Conservation (phyloP, 371 early-diverging fungal species). For the Rhizomucor pusillus region DNA sequence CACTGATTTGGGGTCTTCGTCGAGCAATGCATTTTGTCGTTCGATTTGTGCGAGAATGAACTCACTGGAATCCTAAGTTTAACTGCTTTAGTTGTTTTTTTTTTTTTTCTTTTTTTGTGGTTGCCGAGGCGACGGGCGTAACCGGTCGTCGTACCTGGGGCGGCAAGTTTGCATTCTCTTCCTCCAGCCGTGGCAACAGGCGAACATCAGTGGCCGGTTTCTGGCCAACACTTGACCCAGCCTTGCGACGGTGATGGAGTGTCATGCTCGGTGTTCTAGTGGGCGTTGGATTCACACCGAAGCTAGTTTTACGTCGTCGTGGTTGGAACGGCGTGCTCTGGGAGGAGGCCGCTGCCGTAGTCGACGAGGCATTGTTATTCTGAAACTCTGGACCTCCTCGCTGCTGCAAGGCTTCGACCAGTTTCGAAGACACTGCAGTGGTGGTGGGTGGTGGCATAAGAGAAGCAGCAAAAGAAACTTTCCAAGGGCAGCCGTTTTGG, state of each 20-base stretch:
- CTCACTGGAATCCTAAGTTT: slow-evolving; percentile 39
- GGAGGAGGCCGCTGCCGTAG: slow-evolving; percentile 19
- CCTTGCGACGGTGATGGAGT: slow-evolving; percentile 24
- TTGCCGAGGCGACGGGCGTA: background rate
- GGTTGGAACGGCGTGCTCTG: slow-evolving; percentile 38
- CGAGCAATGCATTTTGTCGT: slow-evolving; percentile 53
- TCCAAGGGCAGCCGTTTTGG: slow-evolving; percentile 1
- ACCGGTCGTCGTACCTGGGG: slow-evolving; percentile 21
- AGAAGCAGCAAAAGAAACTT: slow-evolving; percentile 4
- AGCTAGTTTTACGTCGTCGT: slow-evolving; percentile 27
- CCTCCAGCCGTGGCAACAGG: slow-evolving; percentile 38
- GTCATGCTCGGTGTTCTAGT: slow-evolving; percentile 41
- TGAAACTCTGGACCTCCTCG: slow-evolving; percentile 15
- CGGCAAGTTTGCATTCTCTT: slow-evolving; percentile 41
- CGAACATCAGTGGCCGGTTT: slow-evolving; percentile 22
- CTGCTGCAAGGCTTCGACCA: slow-evolving; percentile 34
- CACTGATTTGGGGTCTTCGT: slow-evolving; percentile 56
- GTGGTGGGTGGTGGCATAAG: slow-evolving; percentile 6
- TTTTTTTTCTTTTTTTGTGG: background rate
- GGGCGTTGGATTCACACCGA: slow-evolving; percentile 27
- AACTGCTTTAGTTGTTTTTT: background rate
- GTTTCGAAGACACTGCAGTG: slow-evolving; percentile 22
- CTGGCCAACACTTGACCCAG: slow-evolving; percentile 19
- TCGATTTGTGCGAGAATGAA: slow-evolving; percentile 56
- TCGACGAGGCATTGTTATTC: background rate